Base-by-base conservation (phyloP, 2,329 filamentous ascomycete species). In the Colletotrichum plurivorum region DNA sequence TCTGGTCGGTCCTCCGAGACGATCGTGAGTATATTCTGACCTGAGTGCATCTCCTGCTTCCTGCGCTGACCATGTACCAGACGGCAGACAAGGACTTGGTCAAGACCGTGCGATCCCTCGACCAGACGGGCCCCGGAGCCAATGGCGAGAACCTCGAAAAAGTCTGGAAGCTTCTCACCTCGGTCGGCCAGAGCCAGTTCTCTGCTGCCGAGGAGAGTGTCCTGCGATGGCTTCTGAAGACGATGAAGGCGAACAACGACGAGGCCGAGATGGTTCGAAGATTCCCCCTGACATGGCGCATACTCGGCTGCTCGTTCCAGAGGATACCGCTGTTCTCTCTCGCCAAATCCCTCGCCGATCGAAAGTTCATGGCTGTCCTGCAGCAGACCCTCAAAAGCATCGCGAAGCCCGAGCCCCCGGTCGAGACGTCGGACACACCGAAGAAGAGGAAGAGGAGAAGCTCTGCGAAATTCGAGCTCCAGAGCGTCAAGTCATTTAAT, bases 311-410 rank as follows among this genome's bases (percentile, higher is more conserved):
- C 67, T 83, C 92, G 55, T 85, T 93, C 62, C 82, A 85, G 57
- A 82, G 89, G n/a, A 88, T 95, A 18, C 91, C 93, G 0, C 82
- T 90, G 0, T 90, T 92, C 53, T 90, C 89, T 12, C 84, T 93
- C 25, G 92, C 93, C 9, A 90, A 90, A 67, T 89, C 92, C 4
- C 84, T 97, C 7, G 90, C 89, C 22, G 90, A 94, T 67, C 85
- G 91, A 65, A 87, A 89, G 53, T 93, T 97, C 61, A 80, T 93
- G 41, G 79, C 81, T 1, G 87, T 94, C 10, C 77, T 97, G 49
- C 89, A 91, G 73, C 87, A 89, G 73, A 88, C 91, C 0, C 79
- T 94, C 55, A 84, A 88, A 55, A 91, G 94, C 25, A 72, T 87
- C 45, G 84, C 84, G 1, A 76, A 74, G 4, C 76, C 81, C 10